phyloP scores from a whole-genome alignment of 352 stramenopile species.

The Thraustotheca clavata region DNA sequence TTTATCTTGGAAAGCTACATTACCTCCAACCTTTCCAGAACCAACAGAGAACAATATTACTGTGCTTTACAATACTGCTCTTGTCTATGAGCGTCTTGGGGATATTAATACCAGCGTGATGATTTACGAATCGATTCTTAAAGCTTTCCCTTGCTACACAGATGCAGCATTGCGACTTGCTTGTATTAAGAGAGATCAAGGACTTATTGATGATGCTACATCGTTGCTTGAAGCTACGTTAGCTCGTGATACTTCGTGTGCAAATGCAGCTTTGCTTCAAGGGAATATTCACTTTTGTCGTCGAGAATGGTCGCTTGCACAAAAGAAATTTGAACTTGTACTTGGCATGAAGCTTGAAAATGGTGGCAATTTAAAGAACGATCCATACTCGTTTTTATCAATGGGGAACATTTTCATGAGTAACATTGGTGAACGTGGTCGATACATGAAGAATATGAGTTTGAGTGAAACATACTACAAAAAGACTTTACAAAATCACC shows the following conservation, averaged over 20 bases:
- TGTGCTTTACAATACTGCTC: constrained; percentile 94
- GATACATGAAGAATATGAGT: constrained; percentile 95
- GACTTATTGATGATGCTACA: constrained; percentile 79
- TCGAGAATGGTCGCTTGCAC: constrained; percentile 91
- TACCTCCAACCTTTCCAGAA: constrained; percentile 26
- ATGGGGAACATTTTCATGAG: constrained; percentile 99
- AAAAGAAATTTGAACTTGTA: constrained; percentile 89
- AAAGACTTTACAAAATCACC: constrained; percentile 89
- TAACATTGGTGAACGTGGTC: constrained; percentile 92
- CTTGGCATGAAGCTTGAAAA: constrained; percentile 85
- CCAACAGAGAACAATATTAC: constrained; percentile 80
- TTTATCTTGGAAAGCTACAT: constrained; percentile 22
- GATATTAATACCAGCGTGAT: constrained; percentile 84
- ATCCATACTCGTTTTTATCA: constrained; percentile 94
- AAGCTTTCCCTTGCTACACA: constrained; percentile 90
- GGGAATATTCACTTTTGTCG: constrained; percentile 94
- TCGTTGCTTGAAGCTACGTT: constrained; percentile 89
- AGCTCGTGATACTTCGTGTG: constrained; percentile 83
- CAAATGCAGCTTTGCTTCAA: constrained; percentile 91
- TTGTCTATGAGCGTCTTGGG: constrained; percentile 90
- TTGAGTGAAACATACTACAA: constrained; percentile 94
- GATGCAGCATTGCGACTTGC: constrained; percentile 91
- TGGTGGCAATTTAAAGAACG: constrained; percentile 84
- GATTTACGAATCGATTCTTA: constrained; percentile 92
- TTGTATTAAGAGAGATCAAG: constrained; percentile 90